Evolutionary conservation across 306 rosid species (phyloP).

Genomic region (Ormosia semicastrata): DNA sequence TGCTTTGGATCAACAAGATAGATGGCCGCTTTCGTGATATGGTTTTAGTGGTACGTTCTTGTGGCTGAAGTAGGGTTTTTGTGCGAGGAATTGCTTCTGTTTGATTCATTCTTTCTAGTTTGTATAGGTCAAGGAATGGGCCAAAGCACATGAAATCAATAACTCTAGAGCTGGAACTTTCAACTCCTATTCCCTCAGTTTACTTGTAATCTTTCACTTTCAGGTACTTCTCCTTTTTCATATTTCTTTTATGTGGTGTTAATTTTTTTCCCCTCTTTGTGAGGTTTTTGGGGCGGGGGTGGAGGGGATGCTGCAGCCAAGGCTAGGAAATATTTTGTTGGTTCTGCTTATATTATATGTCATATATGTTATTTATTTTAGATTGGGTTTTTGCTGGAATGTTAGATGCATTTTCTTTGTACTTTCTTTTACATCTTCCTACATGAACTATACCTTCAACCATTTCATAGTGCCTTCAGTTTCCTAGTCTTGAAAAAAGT

Average conservation of each 20-base stretch:
- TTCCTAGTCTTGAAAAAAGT: conserved; percentile 19
- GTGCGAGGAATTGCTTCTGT: conserved; percentile 23
- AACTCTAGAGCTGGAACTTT: conserved; percentile 69
- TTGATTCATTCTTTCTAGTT: conserved; percentile 38
- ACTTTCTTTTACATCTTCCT: conserved; percentile 5
- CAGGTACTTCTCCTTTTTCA: conserved; percentile 59
- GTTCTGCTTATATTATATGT: conserved; percentile 14
- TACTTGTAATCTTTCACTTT: conserved; percentile 88
- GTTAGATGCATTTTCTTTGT: neutral
- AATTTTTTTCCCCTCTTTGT: neutral
- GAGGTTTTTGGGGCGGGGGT: neutral
- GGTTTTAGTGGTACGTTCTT: conserved; percentile 79
- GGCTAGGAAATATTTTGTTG: conserved; percentile 15
- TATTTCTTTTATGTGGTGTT: conserved; percentile 13
- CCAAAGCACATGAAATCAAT: conserved; percentile 79
- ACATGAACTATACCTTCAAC: conserved; percentile 9
- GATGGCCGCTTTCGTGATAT: conserved; percentile 78
- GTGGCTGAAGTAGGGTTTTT: conserved; percentile 23
- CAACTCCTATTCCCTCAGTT: conserved; percentile 85
- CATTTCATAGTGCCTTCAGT: conserved; percentile 11
- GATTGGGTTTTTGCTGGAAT: conserved; percentile 22
- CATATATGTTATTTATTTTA: conserved; percentile 11
- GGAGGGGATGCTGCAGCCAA: neutral
- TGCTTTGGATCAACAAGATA: conserved; percentile 67
- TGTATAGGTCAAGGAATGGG: conserved; percentile 98